phyloP scores from a whole-genome alignment of 805 yeast species.

The Suhomyces tanzawaensis region DNA sequence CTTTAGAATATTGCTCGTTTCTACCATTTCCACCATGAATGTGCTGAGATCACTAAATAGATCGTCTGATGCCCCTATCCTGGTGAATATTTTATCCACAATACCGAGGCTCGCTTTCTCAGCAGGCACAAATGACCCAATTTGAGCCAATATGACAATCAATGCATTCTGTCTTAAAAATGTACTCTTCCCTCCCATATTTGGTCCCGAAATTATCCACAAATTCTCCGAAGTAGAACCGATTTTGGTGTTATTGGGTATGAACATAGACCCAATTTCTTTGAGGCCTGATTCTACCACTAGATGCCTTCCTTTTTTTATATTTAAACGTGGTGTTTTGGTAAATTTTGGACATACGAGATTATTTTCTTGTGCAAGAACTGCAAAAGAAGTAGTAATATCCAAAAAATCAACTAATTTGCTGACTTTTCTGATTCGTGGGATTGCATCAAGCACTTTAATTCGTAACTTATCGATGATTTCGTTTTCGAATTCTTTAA shows the following conservation, averaged over 20 bases:
- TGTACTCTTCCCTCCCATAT: conserved; percentile 57
- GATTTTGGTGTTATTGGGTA: conserved; percentile 37
- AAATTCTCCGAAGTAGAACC: conserved; percentile 16
- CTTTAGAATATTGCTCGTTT: conserved; percentile 35
- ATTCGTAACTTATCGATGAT: conserved; percentile 50
- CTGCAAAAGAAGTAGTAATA: conserved; percentile 68
- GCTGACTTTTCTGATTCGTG: conserved; percentile 50
- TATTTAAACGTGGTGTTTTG: conserved; percentile 44
- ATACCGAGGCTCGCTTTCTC: conserved; percentile 43
- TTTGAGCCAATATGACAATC: conserved; percentile 48
- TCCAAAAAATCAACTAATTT: conserved; percentile 65
- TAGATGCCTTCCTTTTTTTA: conserved; percentile 73
- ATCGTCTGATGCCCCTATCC: conserved; percentile 40
- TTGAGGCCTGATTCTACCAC: conserved; percentile 79
- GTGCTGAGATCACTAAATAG: conserved; percentile 39
- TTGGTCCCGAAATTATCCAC: conserved; percentile 33
- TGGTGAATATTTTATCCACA: conserved; percentile 46
- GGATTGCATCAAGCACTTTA: conserved; percentile 43
- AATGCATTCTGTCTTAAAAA: conserved; percentile 48
- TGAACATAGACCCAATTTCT: conserved; percentile 46
- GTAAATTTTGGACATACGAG: conserved; percentile 66
- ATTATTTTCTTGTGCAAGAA: conserved; percentile 63
- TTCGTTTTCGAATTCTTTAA: conserved; percentile 52
- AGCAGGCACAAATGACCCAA: conserved; percentile 58
- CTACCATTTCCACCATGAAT: conserved; percentile 50